Percentiles rank a stretch among this genome's conserved stretches.
Evolutionary conservation across 371 early-diverging fungal species (phyloP).

Genomic region (Syncephalastrum contaminatum): DNA sequence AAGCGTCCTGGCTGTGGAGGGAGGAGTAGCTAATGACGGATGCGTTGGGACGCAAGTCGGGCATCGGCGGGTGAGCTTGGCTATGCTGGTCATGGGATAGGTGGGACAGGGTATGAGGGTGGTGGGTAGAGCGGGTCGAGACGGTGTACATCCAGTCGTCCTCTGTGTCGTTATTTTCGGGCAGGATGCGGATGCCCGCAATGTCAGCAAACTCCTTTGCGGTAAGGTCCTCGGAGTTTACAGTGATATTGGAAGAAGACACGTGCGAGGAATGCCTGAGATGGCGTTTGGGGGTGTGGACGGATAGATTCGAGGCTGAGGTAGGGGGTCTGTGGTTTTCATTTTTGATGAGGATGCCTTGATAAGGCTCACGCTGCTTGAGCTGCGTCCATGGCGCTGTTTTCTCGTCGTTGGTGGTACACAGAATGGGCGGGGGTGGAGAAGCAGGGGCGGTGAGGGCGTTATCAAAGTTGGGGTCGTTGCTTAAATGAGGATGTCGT

Average conservation of each 20-base stretch:
- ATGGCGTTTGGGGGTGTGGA: too few relatives aligned
- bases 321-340: too few relatives aligned
- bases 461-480: too few relatives aligned
- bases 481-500: too few relatives aligned
- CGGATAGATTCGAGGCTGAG: too few relatives aligned
- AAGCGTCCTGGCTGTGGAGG: conserved; percentile 15
- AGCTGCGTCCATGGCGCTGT: too few relatives aligned
- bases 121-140: conserved; percentile 9
- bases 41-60: conserved; percentile 6
- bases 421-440: too few relatives aligned
- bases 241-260: conserved; percentile 41
- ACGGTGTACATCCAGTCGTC: conserved; percentile 13
- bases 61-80: conserved; percentile 6
- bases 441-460: too few relatives aligned
- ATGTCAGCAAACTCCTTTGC: conserved; percentile 50
- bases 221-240: conserved; percentile 44
- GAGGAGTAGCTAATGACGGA: conserved; percentile 7
- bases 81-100: conserved; percentile 5
- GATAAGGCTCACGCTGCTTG: too few relatives aligned
- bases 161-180: conserved; percentile 31
- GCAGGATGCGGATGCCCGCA: conserved; percentile 42
- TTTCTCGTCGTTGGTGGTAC: too few relatives aligned
- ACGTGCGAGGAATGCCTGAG: conserved; percentile 28
- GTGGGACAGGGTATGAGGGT: conserved; percentile 9
- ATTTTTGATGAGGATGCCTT: too few relatives aligned